These are phyloP conservation scores for Boletus tylopilopsis DNA, from an alignment of 768 basidiomycete species.

Conservation along the genomic window DNA sequence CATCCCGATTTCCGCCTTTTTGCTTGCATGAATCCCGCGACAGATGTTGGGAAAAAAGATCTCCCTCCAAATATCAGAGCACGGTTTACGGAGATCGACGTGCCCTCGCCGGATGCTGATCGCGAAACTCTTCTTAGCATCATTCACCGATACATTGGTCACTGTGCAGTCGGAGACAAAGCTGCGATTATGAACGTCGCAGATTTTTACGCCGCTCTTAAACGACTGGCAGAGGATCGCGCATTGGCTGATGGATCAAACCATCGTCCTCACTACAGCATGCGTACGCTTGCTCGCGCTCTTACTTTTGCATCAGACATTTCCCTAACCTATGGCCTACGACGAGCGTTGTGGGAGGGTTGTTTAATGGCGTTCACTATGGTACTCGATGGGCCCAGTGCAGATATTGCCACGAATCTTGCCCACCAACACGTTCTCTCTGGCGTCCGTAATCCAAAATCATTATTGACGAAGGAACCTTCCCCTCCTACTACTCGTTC, in stretches of 20 bases:
- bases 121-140: slow-evolving; percentile 86
- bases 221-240: slow-evolving; percentile 65
- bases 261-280: slow-evolving; percentile 91
- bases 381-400: slow-evolving; percentile 77
- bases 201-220: slow-evolving; percentile 84
- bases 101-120: slow-evolving; percentile 91
- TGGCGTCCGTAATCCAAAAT: slow-evolving; percentile 75
- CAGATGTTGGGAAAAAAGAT: slow-evolving; percentile 97
- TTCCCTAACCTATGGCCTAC: slow-evolving; percentile 68
- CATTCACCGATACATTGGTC: slow-evolving; percentile 85
- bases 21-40: slow-evolving; percentile 99
- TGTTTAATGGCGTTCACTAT: slow-evolving; percentile 98
- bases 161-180: slow-evolving; percentile 78
- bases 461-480: slow-evolving; percentile 71
- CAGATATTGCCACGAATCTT: slow-evolving; percentile 58
- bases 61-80: slow-evolving; percentile 87
- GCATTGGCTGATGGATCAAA: slow-evolving; percentile 93
- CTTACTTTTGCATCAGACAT: slow-evolving; percentile 87
- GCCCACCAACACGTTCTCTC: slow-evolving; percentile 76
- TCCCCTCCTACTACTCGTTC: slow-evolving; percentile 43
- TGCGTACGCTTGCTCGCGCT: slow-evolving; percentile 91
- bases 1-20: slow-evolving; percentile 96
- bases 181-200: slow-evolving; percentile 86
- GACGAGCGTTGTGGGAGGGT: slow-evolving; percentile 92
- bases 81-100: slow-evolving; percentile 94